Percentiles rank a stretch among this genome's conserved stretches.
phyloP scores from a whole-genome alignment of 208 protist genomes.

The Trypanosoma cruzi region DNA sequence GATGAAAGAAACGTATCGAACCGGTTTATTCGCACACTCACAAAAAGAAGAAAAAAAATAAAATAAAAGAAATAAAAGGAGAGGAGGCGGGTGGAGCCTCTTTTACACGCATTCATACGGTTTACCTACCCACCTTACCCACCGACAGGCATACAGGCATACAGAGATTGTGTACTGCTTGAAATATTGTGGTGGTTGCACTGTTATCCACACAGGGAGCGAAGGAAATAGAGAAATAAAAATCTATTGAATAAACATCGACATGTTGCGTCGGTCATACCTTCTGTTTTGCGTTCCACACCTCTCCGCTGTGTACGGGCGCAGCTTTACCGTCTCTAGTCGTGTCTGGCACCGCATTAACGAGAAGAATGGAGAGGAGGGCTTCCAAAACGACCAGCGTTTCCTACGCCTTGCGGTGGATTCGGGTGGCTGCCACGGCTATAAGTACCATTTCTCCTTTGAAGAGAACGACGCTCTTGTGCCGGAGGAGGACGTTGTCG shows the following conservation, averaged over 20 bases:
- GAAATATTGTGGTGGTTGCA: no score
- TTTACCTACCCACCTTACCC: no score
- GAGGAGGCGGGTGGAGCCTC: not conserved
- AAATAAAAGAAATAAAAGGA: conserved; percentile 6
- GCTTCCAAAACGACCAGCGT: conserved; percentile 70
- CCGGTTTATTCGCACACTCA: no score
- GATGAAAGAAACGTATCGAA: no score
- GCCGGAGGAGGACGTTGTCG: conserved; percentile 67
- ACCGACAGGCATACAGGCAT: no score
- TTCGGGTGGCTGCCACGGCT: conserved; percentile 90
- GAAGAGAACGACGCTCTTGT: conserved; percentile 48
- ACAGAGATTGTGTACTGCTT: no score
- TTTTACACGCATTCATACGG: not conserved
- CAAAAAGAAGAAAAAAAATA: not conserved
- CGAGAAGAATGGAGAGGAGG: conserved; percentile 77
- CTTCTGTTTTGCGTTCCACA: conserved; percentile 19
- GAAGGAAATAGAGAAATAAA: no score
- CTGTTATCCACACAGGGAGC: no score
- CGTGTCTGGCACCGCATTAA: conserved; percentile 76
- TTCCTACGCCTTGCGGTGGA: conserved; percentile 84
- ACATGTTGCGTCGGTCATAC: conserved; percentile 22
- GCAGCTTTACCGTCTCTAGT: conserved; percentile 66
- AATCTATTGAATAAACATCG: no score
- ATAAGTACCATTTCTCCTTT: conserved; percentile 88
- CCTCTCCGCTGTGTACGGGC: conserved; percentile 67